Conservation (phyloP, 2,329 filamentous ascomycete genomes). For the Exserohilum rostratum region DNA sequence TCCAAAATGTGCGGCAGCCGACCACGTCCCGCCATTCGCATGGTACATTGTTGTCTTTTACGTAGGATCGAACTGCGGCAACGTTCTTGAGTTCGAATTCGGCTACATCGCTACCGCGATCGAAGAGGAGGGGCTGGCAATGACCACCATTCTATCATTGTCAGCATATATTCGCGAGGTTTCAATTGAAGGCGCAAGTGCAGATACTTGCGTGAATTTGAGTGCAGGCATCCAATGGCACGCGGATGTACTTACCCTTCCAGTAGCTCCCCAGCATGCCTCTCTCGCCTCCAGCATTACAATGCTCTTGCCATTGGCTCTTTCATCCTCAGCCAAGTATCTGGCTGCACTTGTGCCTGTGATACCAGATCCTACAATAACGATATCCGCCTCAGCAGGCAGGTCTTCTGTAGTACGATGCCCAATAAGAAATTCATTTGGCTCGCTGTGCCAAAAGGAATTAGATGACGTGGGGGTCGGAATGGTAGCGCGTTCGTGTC, state of each 20-base stretch:
- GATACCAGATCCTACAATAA: conserved; percentile 77
- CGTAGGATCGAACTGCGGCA: conserved; percentile 62
- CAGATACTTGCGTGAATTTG: no score
- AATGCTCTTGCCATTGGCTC: conserved; percentile 58
- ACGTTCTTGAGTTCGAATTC: conserved; percentile 77
- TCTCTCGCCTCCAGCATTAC: conserved; percentile 79
- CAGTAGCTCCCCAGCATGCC: conserved; percentile 82
- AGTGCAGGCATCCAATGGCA: neutral
- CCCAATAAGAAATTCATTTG: conserved; percentile 67
- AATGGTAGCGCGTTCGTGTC: conserved; percentile 51
- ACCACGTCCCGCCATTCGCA: conserved; percentile 72
- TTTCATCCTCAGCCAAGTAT: conserved; percentile 59
- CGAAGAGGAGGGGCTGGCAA: conserved; percentile 75
- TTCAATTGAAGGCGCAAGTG: no score
- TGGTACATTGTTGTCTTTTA: conserved; percentile 63
- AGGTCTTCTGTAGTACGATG: conserved; percentile 70
- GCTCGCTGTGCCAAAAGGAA: conserved; percentile 77
- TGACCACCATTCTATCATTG: conserved; percentile 61
- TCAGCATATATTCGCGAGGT: conserved; percentile 11
- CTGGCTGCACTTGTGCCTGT: conserved; percentile 75
- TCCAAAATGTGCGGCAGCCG: conserved; percentile 69
- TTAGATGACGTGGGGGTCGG: conserved; percentile 65
- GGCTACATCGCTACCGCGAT: conserved; percentile 64
- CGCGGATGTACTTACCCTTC: conserved; percentile 62
- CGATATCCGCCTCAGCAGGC: conserved; percentile 68